Percentiles rank a stretch among this genome's conserved stretches.
These are phyloP conservation scores for Filobasidium floriforme DNA, from an alignment of 768 basidiomycete genomes.

Conservation along the genomic window DNA sequence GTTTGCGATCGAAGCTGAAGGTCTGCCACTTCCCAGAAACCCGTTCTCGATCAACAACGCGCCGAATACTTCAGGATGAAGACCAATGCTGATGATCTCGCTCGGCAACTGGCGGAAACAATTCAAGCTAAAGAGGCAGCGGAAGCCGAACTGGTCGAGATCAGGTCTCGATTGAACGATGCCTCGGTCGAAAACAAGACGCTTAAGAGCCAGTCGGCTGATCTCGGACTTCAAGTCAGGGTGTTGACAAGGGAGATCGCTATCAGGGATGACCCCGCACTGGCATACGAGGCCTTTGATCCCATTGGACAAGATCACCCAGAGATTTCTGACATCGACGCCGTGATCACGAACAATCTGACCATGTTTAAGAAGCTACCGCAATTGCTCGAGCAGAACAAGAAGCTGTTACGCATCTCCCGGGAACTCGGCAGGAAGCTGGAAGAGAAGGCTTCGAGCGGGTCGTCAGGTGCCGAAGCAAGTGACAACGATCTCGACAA, in stretches of 20 bases:
- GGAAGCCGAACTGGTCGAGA: slow-evolving; percentile 9
- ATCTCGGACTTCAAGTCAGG: slow-evolving; percentile 78
- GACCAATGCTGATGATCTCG: slow-evolving; percentile 36
- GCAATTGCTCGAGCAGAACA: slow-evolving; percentile 82
- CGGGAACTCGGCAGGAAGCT: slow-evolving; percentile 74
- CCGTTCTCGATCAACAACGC: slow-evolving; percentile 80
- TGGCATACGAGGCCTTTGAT: slow-evolving; percentile 58
- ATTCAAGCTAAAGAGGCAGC: slow-evolving; percentile 12
- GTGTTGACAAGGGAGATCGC: slow-evolving; percentile 68
- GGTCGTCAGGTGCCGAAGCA: slow-evolving; percentile 22
- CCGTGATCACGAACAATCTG: slow-evolving; percentile 78
- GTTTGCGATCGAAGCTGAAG: neutral
- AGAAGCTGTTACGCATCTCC: slow-evolving; percentile 73
- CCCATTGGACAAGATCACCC: slow-evolving; percentile 47
- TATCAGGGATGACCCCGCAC: slow-evolving; percentile 71
- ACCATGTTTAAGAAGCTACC: slow-evolving; percentile 76
- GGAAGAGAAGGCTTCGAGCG: slow-evolving; percentile 56
- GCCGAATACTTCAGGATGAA: slow-evolving; percentile 56
- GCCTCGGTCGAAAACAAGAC: slow-evolving; percentile 78
- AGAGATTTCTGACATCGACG: slow-evolving; percentile 33
- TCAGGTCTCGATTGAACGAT: slow-evolving; percentile 76
- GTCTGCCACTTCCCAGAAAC: slow-evolving; percentile 55
- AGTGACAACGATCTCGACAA: slow-evolving; percentile 50
- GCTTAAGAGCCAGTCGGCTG: slow-evolving; percentile 66
- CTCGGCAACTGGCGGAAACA: slow-evolving; percentile 20